Evolutionary conservation across 257 asterid species (phyloP).

Genomic region (Marsdenia floribunda): DNA sequence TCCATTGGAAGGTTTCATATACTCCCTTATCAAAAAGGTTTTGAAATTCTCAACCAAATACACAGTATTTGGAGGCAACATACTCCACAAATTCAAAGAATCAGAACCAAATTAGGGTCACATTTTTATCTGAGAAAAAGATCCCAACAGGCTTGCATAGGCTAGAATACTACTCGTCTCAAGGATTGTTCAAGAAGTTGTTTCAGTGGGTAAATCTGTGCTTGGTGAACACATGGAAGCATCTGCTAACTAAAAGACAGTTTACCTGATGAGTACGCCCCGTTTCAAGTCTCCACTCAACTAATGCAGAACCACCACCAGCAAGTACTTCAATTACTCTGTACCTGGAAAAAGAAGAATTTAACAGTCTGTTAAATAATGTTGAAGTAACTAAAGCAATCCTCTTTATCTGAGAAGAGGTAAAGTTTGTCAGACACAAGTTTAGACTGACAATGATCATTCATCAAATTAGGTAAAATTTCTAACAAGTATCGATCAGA

Average conservation of each 20-base stretch:
- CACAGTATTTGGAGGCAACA: neutral
- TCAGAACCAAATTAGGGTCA: neutral
- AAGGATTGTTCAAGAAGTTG: neutral
- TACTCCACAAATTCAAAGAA: neutral
- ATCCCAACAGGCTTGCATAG: neutral
- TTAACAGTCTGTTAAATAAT: neutral
- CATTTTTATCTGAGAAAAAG: neutral
- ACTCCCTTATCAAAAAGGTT: neutral
- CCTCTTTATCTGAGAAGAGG: too few relatives aligned
- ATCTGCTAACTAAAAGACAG: neutral
- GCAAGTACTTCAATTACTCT: constrained; percentile 84
- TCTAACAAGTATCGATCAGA: neutral
- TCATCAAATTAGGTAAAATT: neutral
- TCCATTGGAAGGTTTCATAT: neutral
- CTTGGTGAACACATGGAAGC: neutral
- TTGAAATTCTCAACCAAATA: neutral
- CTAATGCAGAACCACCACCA: constrained; percentile 79
- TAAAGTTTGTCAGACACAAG: neutral
- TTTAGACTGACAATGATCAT: neutral
- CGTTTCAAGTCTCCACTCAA: constrained; percentile 95
- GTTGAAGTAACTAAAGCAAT: neutral
- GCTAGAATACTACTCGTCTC: neutral
- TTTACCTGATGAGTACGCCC: constrained; percentile 97
- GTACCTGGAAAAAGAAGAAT: constrained; percentile 46
- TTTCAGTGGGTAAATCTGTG: neutral